Base-by-base conservation (phyloP, 345 rosid genomes). In the Fremontodendron californicum region DNA sequence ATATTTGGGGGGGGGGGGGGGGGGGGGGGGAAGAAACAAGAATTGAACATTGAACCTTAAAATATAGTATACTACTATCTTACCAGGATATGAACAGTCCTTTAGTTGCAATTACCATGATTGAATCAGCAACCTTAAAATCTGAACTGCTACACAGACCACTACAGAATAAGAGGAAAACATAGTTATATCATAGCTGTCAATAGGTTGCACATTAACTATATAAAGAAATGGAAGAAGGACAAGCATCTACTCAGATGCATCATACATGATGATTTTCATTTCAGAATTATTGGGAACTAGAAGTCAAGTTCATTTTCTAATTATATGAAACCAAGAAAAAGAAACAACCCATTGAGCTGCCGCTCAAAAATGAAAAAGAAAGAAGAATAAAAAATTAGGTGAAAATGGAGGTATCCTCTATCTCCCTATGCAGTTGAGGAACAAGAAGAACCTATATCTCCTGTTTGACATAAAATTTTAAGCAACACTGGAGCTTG, bases 51-150 rank as follows among this genome's bases (percentile, higher is more conserved):
- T n/a, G 71, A 66, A 40, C 27, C 27, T 18, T 51, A 31, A 49
- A 31, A 29, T 71, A 33, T 18, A 27, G 49, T 23, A 70, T 62
- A 23, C 29, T 19, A 42, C 35, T 83, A 48, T 31, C 61, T 86
- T 78, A 93, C 98, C 92, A 93, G 70, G 96, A 85, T 57, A 93
- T 81, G 81, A 93, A 89, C 64, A 91, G 84, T 76, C 98, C 96
- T 86, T 91, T 90, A 65, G 91, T 93, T 7, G 98, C 98, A 63
- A 89, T 93, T 43, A 91, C 96, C 98, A 93, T 93, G 60, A 69
- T n/a, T 75, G 77, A 43, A 73, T 51, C 81, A 42, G 57, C 43
- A 62, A 75, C 40, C 75, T 74, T 43, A 48, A 13, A 45, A 43
- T 64, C 80, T 69, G 73, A 74, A 25, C 77, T 64, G 82, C 82